Percentiles rank a stretch among this genome's conserved stretches.
phyloP scores from a whole-genome alignment of 2,329 filamentous ascomycete genomes.

The Orbilia quercus region DNA sequence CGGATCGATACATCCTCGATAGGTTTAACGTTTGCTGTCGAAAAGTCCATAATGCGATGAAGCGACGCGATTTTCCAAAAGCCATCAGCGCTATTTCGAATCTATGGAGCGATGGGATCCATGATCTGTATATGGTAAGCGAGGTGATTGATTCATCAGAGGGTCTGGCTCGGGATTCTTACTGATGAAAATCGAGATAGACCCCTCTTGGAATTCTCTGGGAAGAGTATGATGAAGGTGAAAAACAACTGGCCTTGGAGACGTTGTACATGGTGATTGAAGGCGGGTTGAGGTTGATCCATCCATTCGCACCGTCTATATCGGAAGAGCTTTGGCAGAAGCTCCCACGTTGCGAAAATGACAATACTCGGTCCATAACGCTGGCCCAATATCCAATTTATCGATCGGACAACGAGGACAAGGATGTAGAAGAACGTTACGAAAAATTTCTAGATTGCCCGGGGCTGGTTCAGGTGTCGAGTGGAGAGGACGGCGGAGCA shows the following conservation, averaged over 20 bases:
- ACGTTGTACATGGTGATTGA: constrained; percentile 75
- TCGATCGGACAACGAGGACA: constrained; percentile 68
- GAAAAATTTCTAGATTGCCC: constrained; percentile 61
- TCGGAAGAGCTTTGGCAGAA: constrained; percentile 59
- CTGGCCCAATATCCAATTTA: constrained; percentile 71
- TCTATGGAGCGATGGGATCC: constrained; percentile 31
- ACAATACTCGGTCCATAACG: constrained; percentile 72
- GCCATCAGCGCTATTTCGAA: constrained; percentile 24
- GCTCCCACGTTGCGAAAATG: constrained; percentile 61
- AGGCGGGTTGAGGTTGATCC: constrained; percentile 64
- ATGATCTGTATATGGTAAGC: constrained; percentile 34
- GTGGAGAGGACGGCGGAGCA: neutral
- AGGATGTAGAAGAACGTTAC: constrained; percentile 69
- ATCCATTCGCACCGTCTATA: constrained; percentile 60
- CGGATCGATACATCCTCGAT: constrained; percentile 32
- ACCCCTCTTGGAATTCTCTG: constrained; percentile 65
- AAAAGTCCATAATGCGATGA: constrained; percentile 20
- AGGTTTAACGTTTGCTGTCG: constrained; percentile 29
- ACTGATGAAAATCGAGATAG: neutral
- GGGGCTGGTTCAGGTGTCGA: constrained; percentile 1
- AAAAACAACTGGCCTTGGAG: constrained; percentile 69
- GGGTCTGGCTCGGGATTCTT: constrained; percentile 5
- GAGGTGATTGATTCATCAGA: neutral
- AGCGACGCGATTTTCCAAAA: constrained; percentile 18
- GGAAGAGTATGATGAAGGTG: constrained; percentile 65